Evolutionary conservation across 2,329 filamentous ascomycete species (phyloP), one percentile per base, ranked within the genome.

Genomic region (Cercospora zeina): DNA sequence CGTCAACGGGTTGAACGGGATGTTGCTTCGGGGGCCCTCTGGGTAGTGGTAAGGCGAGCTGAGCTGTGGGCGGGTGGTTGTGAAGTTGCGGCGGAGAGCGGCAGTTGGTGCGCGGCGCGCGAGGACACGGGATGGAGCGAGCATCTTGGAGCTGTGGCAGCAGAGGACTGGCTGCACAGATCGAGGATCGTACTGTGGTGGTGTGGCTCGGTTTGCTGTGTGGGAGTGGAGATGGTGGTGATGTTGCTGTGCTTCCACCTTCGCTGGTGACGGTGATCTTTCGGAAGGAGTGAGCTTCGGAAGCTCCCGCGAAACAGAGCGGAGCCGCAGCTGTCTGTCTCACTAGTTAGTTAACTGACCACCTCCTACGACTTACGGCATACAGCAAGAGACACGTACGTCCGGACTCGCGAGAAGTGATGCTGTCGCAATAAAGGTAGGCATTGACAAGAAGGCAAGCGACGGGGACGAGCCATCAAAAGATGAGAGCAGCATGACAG

Each of bases 1-100:
- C 77, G 88, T 93, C 82, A 91, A 84, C 70, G 95, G 90, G 85
- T 99, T 96, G 87, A 99, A 99, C 70, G 95, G 95, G 70, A 99
- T 81, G 86, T 97, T 97, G 83, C 85, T 88, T 80, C 91, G 89
- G 75, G 93, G 90, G 69, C 93, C 95, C 83, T 97, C 93, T 72
- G 93, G 89, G 84, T 99, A 99, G 85, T 99, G 95, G 88, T 96
- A 97, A 68, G 93, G 93, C 77, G 91, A 96, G 73, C 84, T 86
- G 77, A 96, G 82, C 79, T 90, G 91, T 77, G 89, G 81, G 75
- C 91, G 90, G 77, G 93, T 96, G 75, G 91, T 87, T 80, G 92
- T 89, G 89, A 99, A 97, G 82, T 89, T 91, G 80, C 95, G 93
- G 83, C 92, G 91, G 81, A 92, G 50, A 77, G 88, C 75, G 69